Conservation (phyloP, 1,284 basidiomycete genomes). For the Sporisorium scitamineum region DNA sequence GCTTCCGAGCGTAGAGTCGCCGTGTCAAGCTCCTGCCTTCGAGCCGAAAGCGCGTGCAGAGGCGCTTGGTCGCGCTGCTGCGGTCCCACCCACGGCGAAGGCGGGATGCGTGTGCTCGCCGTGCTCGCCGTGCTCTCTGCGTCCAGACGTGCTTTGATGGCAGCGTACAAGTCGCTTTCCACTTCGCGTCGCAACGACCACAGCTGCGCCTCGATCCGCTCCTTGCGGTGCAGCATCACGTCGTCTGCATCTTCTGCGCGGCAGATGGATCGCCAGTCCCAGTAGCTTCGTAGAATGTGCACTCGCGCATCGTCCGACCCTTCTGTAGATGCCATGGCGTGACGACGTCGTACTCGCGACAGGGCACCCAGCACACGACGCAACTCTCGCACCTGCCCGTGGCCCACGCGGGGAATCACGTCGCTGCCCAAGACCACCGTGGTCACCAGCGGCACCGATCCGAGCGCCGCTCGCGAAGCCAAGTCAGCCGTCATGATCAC, state of each 20-base stretch:
- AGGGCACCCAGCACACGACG: constrained; percentile 66
- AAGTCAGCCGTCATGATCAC: constrained; percentile 64
- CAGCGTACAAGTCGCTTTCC: constrained; percentile 64
- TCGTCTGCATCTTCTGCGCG: constrained; percentile 48
- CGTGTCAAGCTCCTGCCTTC: constrained; percentile 59
- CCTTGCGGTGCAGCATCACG: constrained; percentile 59
- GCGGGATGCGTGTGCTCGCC: constrained; percentile 31
- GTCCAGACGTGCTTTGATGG: constrained; percentile 56
- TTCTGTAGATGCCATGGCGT: constrained; percentile 36
- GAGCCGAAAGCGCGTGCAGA: constrained; percentile 59
- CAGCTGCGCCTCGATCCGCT: constrained; percentile 60
- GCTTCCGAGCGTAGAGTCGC: constrained; percentile 62
- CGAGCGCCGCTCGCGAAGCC: constrained; percentile 51
- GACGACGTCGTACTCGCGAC: constrained; percentile 61
- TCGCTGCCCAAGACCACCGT: constrained; percentile 63
- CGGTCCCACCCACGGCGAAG: constrained; percentile 64
- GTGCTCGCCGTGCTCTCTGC: constrained; percentile 19
- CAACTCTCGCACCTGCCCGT: constrained; percentile 66
- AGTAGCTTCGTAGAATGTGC: constrained; percentile 62
- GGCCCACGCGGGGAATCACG: constrained; percentile 64
- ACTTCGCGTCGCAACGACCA: constrained; percentile 67
- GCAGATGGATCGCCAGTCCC: constrained; percentile 61
- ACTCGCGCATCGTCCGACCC: constrained; percentile 54
- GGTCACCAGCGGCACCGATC: constrained; percentile 62
- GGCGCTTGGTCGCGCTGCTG: constrained; percentile 45